Evolutionary conservation across 1,284 basidiomycete genomes (phyloP).

Genomic region (Veloboletus limbatus): DNA sequence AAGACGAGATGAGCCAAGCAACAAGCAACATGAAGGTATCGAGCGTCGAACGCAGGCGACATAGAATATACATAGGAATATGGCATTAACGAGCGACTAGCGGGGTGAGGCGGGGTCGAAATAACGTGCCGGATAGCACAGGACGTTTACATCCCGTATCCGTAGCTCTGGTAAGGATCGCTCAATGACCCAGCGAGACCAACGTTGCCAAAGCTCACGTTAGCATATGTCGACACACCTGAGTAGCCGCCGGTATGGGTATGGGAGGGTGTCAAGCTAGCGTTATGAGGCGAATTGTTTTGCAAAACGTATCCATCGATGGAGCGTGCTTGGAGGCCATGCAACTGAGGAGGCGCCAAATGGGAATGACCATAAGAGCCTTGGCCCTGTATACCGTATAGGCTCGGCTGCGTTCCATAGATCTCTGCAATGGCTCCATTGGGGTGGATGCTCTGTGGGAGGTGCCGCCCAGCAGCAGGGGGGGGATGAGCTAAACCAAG

Average conservation of each 20-base stretch:
- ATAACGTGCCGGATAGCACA: conserved; percentile 12
- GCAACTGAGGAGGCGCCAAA: conserved; percentile 48
- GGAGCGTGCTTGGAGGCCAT: conserved; percentile 60
- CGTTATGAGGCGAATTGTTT: conserved; percentile 60
- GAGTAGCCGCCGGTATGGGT: conserved; percentile 55
- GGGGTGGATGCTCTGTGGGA: conserved; percentile 51
- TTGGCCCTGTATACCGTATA: conserved; percentile 58
- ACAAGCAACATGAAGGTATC: conserved; percentile 36
- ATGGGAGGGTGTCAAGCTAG: conserved; percentile 55
- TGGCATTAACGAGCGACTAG: conserved; percentile 32
- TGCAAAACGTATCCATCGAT: conserved; percentile 80
- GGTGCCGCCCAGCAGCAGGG: conserved; percentile 47
- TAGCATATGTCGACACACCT: conserved; percentile 47
- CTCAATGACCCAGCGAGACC: conserved; percentile 52
- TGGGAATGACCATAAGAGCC: conserved; percentile 42
- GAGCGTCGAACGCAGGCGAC: conserved; percentile 25
- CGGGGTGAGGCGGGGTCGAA: conserved; percentile 12
- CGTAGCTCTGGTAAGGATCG: conserved; percentile 76
- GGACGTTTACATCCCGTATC: conserved; percentile 67
- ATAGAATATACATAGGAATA: conserved; percentile 41
- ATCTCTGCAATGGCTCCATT: conserved; percentile 63
- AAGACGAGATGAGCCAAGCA: conserved; percentile 32
- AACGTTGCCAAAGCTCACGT: conserved; percentile 56
- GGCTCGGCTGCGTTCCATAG: conserved; percentile 59
- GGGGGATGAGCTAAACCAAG: conserved; percentile 44